phyloP scores from a whole-genome alignment of 306 rosid species.

The Malus orientalis region DNA sequence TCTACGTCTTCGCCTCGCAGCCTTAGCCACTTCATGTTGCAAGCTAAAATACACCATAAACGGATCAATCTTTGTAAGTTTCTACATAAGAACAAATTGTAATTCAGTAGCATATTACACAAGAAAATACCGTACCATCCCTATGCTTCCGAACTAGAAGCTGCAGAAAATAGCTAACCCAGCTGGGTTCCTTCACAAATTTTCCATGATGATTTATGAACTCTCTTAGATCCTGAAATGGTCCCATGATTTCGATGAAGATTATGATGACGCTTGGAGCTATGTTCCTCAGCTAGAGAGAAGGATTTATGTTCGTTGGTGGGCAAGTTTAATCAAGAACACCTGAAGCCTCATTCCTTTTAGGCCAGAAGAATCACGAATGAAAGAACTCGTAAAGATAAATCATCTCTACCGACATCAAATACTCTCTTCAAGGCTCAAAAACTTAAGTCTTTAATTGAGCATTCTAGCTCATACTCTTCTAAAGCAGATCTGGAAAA shows the following conservation, averaged over 20 bases:
- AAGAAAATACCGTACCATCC: slow-evolving; percentile 72
- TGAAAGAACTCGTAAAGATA: not conserved
- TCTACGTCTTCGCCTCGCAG: slow-evolving; percentile 59
- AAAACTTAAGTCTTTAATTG: not conserved
- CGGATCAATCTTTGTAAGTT: not conserved
- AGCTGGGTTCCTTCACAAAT: slow-evolving; percentile 78
- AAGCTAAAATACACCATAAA: slow-evolving; percentile 40
- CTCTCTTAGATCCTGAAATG: not conserved
- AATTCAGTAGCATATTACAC: not conserved
- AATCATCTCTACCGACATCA: not conserved
- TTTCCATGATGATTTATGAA: not conserved
- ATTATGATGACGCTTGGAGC: not conserved
- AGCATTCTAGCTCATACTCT: not conserved
- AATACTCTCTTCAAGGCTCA: no score
- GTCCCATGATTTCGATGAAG: not conserved
- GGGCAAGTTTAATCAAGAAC: no score
- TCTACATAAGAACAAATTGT: not conserved
- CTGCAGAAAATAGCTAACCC: slow-evolving; percentile 87
- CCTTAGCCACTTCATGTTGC: slow-evolving; percentile 86
- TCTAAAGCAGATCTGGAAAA: not conserved
- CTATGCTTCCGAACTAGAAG: slow-evolving; percentile 77
- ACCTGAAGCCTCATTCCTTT: not conserved
- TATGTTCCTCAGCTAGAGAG: not conserved
- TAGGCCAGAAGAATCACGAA: not conserved
- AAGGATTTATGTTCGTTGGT: not conserved